phyloP scores from a whole-genome alignment of 1,284 basidiomycete genomes.

The Ganoderma meredithae region DNA sequence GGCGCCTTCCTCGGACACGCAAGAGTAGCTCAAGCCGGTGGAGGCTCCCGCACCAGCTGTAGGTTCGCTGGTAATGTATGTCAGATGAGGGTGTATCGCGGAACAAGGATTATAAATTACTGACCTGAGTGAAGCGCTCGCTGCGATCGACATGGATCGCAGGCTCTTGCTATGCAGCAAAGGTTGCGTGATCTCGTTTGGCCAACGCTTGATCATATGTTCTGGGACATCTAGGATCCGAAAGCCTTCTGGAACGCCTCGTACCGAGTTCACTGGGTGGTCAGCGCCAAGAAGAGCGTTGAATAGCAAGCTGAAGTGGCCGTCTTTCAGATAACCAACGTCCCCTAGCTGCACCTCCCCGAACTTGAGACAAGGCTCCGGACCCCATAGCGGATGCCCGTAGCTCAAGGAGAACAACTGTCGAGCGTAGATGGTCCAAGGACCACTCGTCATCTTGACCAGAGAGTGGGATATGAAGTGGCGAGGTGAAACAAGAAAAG shows the following conservation, averaged over 20 bases:
- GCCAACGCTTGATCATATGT: background rate
- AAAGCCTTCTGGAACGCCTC: conserved; percentile 15
- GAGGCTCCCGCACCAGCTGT: background rate
- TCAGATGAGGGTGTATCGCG: background rate
- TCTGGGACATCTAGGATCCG: conserved; percentile 4
- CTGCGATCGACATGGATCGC: background rate
- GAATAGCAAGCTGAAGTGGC: conserved; percentile 9
- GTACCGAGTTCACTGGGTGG: conserved; percentile 3
- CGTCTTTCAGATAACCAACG: conserved; percentile 8
- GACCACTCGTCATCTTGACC: background rate
- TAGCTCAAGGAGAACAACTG: conserved; percentile 1
- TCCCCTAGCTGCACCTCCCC: conserved; percentile 11
- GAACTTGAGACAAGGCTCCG: conserved; percentile 6
- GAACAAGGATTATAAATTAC: background rate
- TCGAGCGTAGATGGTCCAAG: conserved; percentile 14
- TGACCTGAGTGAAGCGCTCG: background rate
- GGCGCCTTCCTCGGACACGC: conserved; percentile 18
- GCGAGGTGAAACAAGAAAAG: too few species aligned
- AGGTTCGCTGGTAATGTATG: background rate
- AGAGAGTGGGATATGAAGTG: too few species aligned
- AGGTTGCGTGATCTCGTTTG: conserved; percentile 6
- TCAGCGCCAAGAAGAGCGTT: background rate
- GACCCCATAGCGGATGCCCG: conserved; percentile 8
- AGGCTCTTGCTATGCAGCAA: conserved; percentile 18
- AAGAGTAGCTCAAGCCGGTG: conserved; percentile 10